Base-by-base conservation (phyloP, 179 eudicot species). In the Vitellaria paradoxa region DNA sequence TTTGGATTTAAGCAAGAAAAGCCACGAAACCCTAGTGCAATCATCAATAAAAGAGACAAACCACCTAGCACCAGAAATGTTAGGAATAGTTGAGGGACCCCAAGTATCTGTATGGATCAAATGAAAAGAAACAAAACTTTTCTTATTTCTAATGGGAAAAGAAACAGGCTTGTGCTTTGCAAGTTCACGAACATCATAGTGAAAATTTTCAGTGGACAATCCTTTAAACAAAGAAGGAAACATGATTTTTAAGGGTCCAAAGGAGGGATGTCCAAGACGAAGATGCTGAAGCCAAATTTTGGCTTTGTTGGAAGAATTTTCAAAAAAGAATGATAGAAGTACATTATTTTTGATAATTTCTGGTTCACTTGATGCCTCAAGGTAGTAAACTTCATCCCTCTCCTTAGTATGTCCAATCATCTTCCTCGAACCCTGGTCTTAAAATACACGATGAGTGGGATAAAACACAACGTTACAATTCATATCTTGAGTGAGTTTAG, bases 381-480 rank as follows among this genome's bases (percentile, higher is more conserved):
- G 30, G 37, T 30, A 30, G 37, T 2, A 30, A 30, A 30, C 1
- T 30, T 2, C 2, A 30, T 1, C 37, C 1, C 37, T 0, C 37
- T 74, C 69, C 12, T 50, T 62, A 61, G 40, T 57, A 74, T 20
- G 77, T 62, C 77, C 68, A 74, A 74, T 74, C 77, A 46, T 62
- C 77, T 9, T 74, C 57, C 69, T 68, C 57, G 46, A 62, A 62
- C 42, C 57, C 57, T 74, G 15, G 40, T 74, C 68, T 42, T 60
- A 12, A 74, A 74, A 74, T 49, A 74, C 57, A 62, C 77, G 61
- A 74, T 62, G 13, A 62, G 18, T 74, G 7, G 40, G n/a, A 63
- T 12, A 23, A 74, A 74, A 74, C n/a, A 74, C 15, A 66, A 74
- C 77, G n/a, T 74, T 61, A 30, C 57, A 63, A 74, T 17, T 7